Percentiles rank a stretch among this genome's conserved stretches.
Conservation (phyloP, 2,329 filamentous ascomycete species). For the Graphilbum fragrans region DNA sequence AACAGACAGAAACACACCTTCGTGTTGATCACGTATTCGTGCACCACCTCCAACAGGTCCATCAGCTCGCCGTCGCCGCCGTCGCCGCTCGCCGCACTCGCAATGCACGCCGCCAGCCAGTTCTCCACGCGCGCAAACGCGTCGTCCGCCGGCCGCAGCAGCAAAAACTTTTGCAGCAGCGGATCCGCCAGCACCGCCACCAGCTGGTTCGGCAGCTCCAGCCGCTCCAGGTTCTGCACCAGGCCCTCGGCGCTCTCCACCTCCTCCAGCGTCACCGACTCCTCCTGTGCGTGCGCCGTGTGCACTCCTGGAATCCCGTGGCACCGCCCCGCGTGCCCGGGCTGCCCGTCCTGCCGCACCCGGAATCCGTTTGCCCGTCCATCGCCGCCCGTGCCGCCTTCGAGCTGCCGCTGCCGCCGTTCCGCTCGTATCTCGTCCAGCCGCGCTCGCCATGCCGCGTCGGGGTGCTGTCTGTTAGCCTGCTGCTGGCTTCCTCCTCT, state of each 20-base stretch:
- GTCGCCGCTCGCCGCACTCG: constrained; percentile 41
- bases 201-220: constrained; percentile 73
- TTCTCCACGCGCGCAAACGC: constrained; percentile 40
- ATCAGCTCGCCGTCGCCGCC: constrained; percentile 31
- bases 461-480: constrained; percentile 44
- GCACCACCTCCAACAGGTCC: constrained; percentile 42
- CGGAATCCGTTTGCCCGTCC: constrained; percentile 44
- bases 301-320: constrained; percentile 54
- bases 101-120: constrained; percentile 45
- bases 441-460: constrained; percentile 59
- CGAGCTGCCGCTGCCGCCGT: constrained; percentile 34
- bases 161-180: constrained; percentile 63
- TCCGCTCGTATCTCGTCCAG: constrained; percentile 54
- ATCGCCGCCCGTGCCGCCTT: constrained; percentile 15
- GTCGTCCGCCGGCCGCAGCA: constrained; percentile 46
- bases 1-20: constrained; percentile 32
- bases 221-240: constrained; percentile 60
- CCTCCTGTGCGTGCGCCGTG: constrained; percentile 61
- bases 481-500: not conserved
- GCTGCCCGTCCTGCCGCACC: constrained; percentile 34
- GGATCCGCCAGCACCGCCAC: constrained; percentile 66
- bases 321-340: not conserved
- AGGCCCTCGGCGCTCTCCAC: constrained; percentile 60
- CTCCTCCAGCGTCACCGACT: constrained; percentile 61
- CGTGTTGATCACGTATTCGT: constrained; percentile 40